Base-by-base conservation (phyloP, 352 stramenopile species). In the Thraustotheca clavata region DNA sequence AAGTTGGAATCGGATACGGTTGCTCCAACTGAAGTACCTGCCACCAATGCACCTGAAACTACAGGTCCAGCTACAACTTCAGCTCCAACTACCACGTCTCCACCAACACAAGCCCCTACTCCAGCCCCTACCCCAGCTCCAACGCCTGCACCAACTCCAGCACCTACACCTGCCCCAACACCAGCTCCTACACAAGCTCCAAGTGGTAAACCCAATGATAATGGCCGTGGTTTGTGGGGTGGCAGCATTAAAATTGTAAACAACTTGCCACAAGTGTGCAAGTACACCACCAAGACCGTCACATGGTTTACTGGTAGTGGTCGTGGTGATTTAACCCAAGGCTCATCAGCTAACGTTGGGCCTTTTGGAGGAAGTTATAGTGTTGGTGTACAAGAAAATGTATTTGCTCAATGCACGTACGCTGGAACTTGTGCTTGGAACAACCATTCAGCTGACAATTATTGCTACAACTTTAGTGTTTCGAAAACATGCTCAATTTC, bases 391-490 rank as follows among this genome's bases (percentile, higher is more conserved):
- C 43, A 52, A 31, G 43, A 52, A 31, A 52, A 52, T 31, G 43
- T 52, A 24, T 52, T 52, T 31, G 43, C 12, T 11, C n/a, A 18
- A 31, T 52, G 43, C 43, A 52, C 43, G 43, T 52, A 52, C 43
- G 2, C 43, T 31, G 43, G 43, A 6, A 52, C 43, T 24, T 52
- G 43, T 31, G 43, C 43, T 2, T 52, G 43, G 43, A 22, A 52
- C 43, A 52, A 52, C 2, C 14, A 18, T 11, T 8, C 43, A 31
- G 43, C 43, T 11, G 43, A 52, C 43, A 52, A 52, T 31, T 52
- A 52, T 31, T 52, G 43, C 43, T 52, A 52, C 7, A 52, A 52
- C 43, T 6, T 52, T 11, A 52, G 43, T 6, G 43, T 52, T 31
- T 24, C 31, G 14, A 14, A 52, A 31, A 52, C 31, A 24, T 52